Evolutionary conservation across 345 rosid species (phyloP).

Genomic region (Sonneratia alba): DNA sequence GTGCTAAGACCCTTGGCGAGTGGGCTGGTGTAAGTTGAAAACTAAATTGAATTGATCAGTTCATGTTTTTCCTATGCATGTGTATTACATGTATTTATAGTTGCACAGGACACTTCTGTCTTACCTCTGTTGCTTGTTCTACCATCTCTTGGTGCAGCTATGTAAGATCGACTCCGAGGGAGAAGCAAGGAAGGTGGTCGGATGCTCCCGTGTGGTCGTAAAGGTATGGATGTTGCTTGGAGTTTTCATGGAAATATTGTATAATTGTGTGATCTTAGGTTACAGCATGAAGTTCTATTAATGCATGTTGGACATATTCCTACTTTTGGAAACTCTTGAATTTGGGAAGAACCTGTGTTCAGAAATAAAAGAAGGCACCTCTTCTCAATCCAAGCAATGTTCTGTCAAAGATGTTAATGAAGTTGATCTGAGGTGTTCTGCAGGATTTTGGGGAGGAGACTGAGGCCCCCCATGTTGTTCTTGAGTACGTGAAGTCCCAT

Average conservation of each 20-base stretch:
- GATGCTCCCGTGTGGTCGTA: slow-evolving; percentile 75
- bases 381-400: background rate
- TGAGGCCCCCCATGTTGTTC: slow-evolving; percentile 41
- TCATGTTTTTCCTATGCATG: background rate
- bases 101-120: too few relatives aligned
- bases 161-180: slow-evolving; percentile 87
- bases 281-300: too few relatives aligned
- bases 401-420: background rate
- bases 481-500: slow-evolving; percentile 38
- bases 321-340: background rate
- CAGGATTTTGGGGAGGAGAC: slow-evolving; percentile 65
- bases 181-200: slow-evolving; percentile 78
- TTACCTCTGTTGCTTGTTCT: too few relatives aligned
- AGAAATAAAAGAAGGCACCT: background rate
- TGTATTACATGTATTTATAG: background rate
- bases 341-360: background rate
- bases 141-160: slow-evolving; percentile 28
- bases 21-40: slow-evolving; percentile 78
- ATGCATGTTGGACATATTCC: background rate
- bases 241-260: background rate
- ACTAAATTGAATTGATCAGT: background rate
- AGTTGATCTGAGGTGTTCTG: background rate
- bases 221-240: slow-evolving; percentile 32
- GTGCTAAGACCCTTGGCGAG: slow-evolving; percentile 84
- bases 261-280: background rate